Evolutionary conservation across 169 alveolate genomes (phyloP), one percentile per base, ranked within the genome.

Genomic region (Plasmodium cynomolgi): DNA sequence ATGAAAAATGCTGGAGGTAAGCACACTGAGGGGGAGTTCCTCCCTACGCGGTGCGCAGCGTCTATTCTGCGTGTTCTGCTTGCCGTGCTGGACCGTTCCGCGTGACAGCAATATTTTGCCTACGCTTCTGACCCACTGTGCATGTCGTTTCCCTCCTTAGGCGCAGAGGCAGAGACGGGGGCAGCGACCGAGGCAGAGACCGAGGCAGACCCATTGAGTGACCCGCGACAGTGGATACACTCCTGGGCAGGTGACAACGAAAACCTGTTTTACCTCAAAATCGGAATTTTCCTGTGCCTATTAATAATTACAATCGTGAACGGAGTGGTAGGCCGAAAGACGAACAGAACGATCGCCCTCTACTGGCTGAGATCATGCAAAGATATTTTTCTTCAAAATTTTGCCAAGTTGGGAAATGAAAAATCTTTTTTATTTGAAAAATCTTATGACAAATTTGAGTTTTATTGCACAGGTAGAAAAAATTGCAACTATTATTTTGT

Each of bases 231-330:
- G 33, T 7, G 17, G 15, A 50, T 33, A 56, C 41, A 23, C 54
- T n/a, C 83, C 41, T 90, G 94, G 94, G 17, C 50, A n/a, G 91
- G 94, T 39, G 94, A 81, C 33, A 71, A 90, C 83, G 91, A 90
- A 83, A 90, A 81, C n/a, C 33, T 81, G 33, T 81, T 90, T 41
- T 90, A 90, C 68, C 9, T 41, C 31, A 90, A 90, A 47, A 62
- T 90, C 31, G 44, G 41, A 1, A 8, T 79, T 34, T 90, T 90
- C 54, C 8, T 81, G 3, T 23, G 31, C 23, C 33, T 81, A 29
- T 62, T 90, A 44, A 41, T 90, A 39, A 23, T 90, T n/a, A 47
- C 50, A 8, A 81, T 90, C 29, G 74, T 71, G 72, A 90, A 90
- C n/a, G 94, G 91, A 3, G 23, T 81, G 5, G 74, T 90, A 73